A percentile compares a stretch with the other conserved stretches of the same genome.
Evolutionary conservation across 192 early-diverging fungal species (phyloP).

Genomic region (Backusella sp.): DNA sequence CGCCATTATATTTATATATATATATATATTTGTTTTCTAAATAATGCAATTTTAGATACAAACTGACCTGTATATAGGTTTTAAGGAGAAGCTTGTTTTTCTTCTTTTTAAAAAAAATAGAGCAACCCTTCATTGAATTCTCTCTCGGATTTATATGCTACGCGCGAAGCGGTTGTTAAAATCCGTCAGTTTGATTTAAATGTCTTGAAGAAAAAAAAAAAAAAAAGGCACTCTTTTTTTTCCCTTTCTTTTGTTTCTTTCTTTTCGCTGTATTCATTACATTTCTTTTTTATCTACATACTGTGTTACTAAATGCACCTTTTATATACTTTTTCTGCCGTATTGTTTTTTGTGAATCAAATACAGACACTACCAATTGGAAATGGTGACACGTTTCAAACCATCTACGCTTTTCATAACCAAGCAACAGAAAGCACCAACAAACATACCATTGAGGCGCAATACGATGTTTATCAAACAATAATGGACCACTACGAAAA

Average conservation of each 20-base stretch:
- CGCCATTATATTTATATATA: not conserved
- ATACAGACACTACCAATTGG: not conserved
- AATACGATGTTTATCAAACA: conserved; percentile 7
- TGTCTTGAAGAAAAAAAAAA: not conserved
- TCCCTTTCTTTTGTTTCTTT: not conserved
- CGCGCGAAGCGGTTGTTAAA: not conserved
- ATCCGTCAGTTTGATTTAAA: conserved; percentile 2
- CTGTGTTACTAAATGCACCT: not conserved
- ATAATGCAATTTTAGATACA: not conserved
- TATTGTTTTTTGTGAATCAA: not conserved
- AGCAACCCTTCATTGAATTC: not conserved
- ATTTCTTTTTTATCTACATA: not conserved
- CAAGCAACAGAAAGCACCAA: not conserved
- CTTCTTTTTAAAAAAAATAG: not conserved
- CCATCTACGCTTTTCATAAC: not conserved
- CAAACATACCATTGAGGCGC: not conserved
- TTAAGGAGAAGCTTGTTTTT: not conserved
- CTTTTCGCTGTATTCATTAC: not conserved
- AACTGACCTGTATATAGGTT: not conserved
- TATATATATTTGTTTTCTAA: not conserved
- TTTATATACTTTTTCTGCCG: not conserved
- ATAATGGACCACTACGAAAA: not conserved
- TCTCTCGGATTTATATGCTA: not conserved
- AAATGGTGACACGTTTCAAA: not conserved
- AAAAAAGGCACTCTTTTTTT: not conserved